Percentiles rank a stretch among this genome's conserved stretches.
These are phyloP conservation scores for Thalassiosira profunda DNA, from an alignment of 108 stramenopile genomes.

Conservation along the genomic window DNA sequence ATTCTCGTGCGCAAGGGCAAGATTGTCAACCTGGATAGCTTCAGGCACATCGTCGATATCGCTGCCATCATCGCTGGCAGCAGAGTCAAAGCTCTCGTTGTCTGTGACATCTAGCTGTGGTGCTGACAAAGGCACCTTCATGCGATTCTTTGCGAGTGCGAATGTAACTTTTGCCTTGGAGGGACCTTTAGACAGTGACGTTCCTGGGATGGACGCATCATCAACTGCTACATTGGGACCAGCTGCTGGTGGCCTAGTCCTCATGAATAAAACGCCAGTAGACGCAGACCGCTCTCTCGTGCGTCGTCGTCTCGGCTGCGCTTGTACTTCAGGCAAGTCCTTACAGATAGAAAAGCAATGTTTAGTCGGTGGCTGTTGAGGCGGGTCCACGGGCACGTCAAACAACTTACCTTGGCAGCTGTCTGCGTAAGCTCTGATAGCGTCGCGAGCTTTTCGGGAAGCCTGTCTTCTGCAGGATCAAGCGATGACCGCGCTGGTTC, in stretches of 20 bases:
- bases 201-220: too few relatives aligned
- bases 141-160: background rate
- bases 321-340: conserved; percentile 40
- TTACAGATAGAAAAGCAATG: background rate
- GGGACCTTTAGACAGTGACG: background rate
- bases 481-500: background rate
- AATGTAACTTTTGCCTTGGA: background rate
- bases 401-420: conserved; percentile 16
- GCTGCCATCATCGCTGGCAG: conserved; percentile 29
- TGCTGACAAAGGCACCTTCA: background rate
- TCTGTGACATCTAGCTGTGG: background rate
- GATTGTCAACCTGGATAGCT: background rate
- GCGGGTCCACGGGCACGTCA: too few relatives aligned
- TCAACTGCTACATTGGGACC: background rate
- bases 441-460: conserved; percentile 24
- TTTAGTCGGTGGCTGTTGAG: background rate
- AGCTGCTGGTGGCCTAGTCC: conserved; percentile 17
- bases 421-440: conserved; percentile 21
- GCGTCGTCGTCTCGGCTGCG: conserved; percentile 21
- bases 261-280: conserved; percentile 50
- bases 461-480: background rate
- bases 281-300: conserved; percentile 50
- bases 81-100: conserved; percentile 6
- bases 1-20: conserved; percentile 5
- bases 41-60: conserved; percentile 52